These are phyloP conservation scores for Cadophora gregata DNA, from an alignment of 2,329 filamentous ascomycete species.

Conservation along the genomic window DNA sequence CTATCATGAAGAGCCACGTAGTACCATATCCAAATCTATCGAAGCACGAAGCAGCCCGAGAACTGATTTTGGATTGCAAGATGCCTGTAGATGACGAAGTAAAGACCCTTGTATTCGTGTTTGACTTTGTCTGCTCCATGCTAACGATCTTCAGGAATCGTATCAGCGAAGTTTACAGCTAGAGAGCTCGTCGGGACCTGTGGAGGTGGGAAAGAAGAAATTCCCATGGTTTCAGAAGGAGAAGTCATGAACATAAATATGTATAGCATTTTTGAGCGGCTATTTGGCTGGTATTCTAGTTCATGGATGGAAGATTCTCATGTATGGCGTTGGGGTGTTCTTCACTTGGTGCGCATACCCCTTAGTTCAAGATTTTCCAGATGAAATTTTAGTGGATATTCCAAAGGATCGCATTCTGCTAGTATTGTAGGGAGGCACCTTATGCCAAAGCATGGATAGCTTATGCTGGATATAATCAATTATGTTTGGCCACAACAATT, in stretches of 20 bases:
- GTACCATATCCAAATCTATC: slow-evolving; percentile 77
- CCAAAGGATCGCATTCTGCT: too few species aligned
- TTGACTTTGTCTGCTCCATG: neutral
- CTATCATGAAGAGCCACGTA: slow-evolving; percentile 90
- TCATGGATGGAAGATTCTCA: neutral
- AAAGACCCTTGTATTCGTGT: slow-evolving; percentile 50
- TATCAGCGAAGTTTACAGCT: slow-evolving; percentile 67
- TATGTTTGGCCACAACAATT: too few species aligned
- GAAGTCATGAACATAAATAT: slow-evolving; percentile 27
- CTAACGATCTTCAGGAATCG: slow-evolving; percentile 56
- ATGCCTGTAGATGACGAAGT: slow-evolving; percentile 90
- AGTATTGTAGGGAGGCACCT: too few species aligned
- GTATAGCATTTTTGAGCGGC: neutral
- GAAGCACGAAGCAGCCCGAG: slow-evolving; percentile 72
- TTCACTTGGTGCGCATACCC: slow-evolving; percentile 18
- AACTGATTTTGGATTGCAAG: slow-evolving; percentile 80
- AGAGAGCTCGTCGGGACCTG: slow-evolving; percentile 56
- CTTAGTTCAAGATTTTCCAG: slow-evolving; percentile 14
- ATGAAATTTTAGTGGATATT: slow-evolving; percentile 2
- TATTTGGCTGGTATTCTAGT: neutral
- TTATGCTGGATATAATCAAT: too few species aligned
- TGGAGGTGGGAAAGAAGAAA: slow-evolving; percentile 65
- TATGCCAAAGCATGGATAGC: neutral
- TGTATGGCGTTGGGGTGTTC: slow-evolving; percentile 20
- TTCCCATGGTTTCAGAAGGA: slow-evolving; percentile 64